These are phyloP conservation scores for Insectozyma bohioensis DNA, from an alignment of 1,139 yeast species.

Conservation along the genomic window DNA sequence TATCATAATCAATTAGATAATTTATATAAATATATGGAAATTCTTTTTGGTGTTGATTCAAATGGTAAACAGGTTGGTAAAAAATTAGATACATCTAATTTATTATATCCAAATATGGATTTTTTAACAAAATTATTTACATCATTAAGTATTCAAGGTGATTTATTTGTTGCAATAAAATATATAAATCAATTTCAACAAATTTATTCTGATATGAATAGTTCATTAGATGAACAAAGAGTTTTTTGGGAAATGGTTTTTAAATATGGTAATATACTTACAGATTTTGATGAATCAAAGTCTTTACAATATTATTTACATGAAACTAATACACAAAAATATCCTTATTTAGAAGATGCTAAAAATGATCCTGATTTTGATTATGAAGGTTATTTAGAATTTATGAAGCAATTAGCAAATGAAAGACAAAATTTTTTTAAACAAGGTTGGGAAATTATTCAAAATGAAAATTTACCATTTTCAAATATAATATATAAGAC, in stretches of 20 bases:
- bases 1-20: constrained; percentile 25
- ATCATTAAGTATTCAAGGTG: constrained; percentile 30
- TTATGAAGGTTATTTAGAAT: constrained; percentile 37
- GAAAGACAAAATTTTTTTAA: constrained; percentile 29
- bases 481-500: constrained; percentile 25
- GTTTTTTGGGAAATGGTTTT: constrained; percentile 39
- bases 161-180: constrained; percentile 33
- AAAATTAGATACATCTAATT: constrained; percentile 15
- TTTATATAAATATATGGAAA: constrained; percentile 27
- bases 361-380: constrained; percentile 39
- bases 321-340: constrained; percentile 14
- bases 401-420: constrained; percentile 23
- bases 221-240: constrained; percentile 19
- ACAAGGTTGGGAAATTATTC: constrained; percentile 37
- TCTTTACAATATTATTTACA: constrained; percentile 29
- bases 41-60: constrained; percentile 32
- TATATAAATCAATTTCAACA: constrained; percentile 39
- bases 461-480: constrained; percentile 23
- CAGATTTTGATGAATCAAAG: constrained; percentile 26
- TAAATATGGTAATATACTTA: constrained; percentile 36
- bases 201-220: constrained; percentile 24
- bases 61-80: constrained; percentile 20
- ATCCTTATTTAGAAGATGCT: constrained; percentile 24
- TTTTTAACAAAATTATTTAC: constrained; percentile 31
- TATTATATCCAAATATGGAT: constrained; percentile 27